Evolutionary conservation across 176 grass and related monocot genomes (phyloP).

Genomic region (Bromus sterilis): DNA sequence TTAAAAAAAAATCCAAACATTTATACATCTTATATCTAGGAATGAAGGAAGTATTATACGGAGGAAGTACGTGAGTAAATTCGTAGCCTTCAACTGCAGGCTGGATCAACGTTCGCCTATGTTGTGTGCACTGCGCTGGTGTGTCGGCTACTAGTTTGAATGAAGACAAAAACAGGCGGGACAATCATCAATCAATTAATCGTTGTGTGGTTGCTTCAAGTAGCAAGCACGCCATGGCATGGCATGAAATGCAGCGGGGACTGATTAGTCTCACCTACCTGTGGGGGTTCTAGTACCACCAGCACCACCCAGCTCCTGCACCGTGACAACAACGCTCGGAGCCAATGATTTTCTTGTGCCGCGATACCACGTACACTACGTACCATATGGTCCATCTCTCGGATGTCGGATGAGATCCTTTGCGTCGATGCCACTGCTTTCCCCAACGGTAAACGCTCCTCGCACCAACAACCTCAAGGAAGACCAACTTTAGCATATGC

Average conservation of each 20-base stretch:
- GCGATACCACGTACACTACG: not conserved
- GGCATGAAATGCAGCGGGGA: not conserved
- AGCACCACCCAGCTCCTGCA: not conserved
- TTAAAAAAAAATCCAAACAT: too few relatives aligned
- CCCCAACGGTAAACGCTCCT: not conserved
- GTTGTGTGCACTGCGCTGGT: not conserved
- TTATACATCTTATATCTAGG: too few relatives aligned
- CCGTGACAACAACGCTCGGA: not conserved
- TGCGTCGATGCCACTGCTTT: constrained; percentile 11
- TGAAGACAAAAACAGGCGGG: not conserved
- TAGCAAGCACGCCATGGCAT: not conserved
- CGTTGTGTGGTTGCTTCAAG: not conserved
- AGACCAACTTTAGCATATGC: too few relatives aligned
- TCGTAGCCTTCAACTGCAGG: not conserved
- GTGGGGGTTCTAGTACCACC: not conserved
- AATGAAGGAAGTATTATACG: too few relatives aligned
- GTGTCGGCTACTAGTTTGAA: too few relatives aligned
- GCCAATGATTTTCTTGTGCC: not conserved
- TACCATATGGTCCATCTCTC: not conserved
- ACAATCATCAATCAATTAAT: not conserved
- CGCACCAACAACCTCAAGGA: not conserved
- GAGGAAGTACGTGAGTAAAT: too few relatives aligned
- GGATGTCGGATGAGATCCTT: not conserved
- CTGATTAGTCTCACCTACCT: constrained; percentile 7
- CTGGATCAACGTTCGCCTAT: not conserved